Base-by-base conservation (phyloP, 306 rosid genomes). In the Parietaria judaica region DNA sequence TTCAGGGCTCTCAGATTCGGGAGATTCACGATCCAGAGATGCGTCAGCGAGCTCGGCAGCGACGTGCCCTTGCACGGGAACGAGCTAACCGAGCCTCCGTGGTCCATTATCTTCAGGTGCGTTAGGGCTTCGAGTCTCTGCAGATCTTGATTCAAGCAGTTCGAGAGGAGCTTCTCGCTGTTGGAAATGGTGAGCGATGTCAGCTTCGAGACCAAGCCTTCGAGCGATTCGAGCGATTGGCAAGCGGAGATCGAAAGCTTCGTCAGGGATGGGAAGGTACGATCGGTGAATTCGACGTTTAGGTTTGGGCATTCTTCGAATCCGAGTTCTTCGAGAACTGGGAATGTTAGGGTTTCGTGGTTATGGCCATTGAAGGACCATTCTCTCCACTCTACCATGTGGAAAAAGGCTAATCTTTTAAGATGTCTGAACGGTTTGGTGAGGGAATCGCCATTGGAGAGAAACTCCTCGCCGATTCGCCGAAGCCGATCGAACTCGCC, bases 341-440 rank as follows among this genome's bases (percentile, higher is more conserved):
- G 51, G 58, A 58, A 67, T 56, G 47, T 36, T 50, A 31, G 45
- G 10, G 53, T 10, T 11, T 49, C 53, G 35, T 35, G 38, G 50
- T 41, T 63, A 9, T 70, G 70, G 13, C 7, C 66, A 13, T 1
- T 56, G 59, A 64, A 8, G 7, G 41, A 47, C 66, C 66, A 62
- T 46, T 62, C 34, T 7, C 41, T 38, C 66, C 56, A 35, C 7
- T 31, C 31, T 63, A 17, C 5, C 66, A 63, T 48, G 1, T 11
- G 3, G 3, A 11, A 1, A 11, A 49, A 10, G 13, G 6, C 10
- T 49, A 49, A n/a, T n/a, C 4, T 2, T 48, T 49, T 36, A 56
- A 63, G 14, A 2, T 43, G 49, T 35, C 14, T 6, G 11, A 62
- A 49, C 14, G 55, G 56, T n/a, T 49, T 49, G 4, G 43, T 11